phyloP scores from a whole-genome alignment of 1,139 yeast genomes.

The Arxiozyma slooffiae region DNA sequence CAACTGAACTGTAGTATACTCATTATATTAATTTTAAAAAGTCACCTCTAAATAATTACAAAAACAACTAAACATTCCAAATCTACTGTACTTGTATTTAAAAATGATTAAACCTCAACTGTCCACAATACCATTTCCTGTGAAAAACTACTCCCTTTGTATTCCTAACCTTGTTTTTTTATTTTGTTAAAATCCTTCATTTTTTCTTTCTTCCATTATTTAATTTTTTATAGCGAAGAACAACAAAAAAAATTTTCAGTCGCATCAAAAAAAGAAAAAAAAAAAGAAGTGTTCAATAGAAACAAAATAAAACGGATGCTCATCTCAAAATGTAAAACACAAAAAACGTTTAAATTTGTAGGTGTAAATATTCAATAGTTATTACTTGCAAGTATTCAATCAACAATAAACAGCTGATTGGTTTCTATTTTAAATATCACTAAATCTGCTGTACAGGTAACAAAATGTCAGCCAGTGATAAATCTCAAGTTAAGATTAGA shows the following conservation, averaged over 20 bases:
- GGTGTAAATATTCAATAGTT: too few species aligned
- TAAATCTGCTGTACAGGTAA: too few species aligned
- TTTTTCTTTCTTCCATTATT: too few species aligned
- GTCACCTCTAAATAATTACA: background rate
- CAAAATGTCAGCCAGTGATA: slow-evolving; percentile 27
- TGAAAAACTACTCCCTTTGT: too few species aligned
- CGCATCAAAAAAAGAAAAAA: background rate
- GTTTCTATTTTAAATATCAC: slow-evolving; percentile 13
- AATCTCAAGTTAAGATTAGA: slow-evolving; percentile 58
- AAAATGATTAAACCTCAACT: background rate
- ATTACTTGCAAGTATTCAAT: background rate
- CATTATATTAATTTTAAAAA: too few species aligned
- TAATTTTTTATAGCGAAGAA: background rate
- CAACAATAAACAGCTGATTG: background rate
- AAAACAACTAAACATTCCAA: background rate
- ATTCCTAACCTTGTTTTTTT: too few species aligned
- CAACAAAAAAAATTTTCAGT: too few species aligned
- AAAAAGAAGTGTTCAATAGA: background rate
- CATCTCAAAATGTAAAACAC: background rate
- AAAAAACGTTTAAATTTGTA: background rate
- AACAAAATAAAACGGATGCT: background rate
- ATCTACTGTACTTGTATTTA: too few species aligned
- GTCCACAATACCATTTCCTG: too few species aligned
- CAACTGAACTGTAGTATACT: background rate
- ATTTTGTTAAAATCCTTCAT: background rate